phyloP scores from a whole-genome alignment of 345 rosid species.

The Corymbia maculata region DNA sequence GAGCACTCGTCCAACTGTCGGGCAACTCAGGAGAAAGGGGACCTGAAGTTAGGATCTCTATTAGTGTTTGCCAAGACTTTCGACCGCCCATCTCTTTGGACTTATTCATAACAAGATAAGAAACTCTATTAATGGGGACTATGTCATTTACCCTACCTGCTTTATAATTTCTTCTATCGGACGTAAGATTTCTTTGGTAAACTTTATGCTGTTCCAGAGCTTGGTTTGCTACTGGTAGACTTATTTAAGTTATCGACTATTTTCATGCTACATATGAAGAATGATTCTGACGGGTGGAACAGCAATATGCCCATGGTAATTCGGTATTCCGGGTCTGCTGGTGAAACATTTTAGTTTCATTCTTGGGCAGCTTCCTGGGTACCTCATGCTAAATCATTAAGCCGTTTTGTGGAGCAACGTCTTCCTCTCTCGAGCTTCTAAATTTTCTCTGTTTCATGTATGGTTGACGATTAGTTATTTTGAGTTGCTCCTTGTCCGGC shows the following conservation, averaged over 20 bases:
- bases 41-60: neutral
- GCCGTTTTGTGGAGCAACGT: neutral
- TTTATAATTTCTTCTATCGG: neutral
- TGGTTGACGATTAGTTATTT: neutral
- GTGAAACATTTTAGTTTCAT: neutral
- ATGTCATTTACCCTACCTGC: neutral
- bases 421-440: neutral
- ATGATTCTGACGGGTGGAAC: neutral
- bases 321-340: neutral
- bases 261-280: neutral
- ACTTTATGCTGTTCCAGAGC: neutral
- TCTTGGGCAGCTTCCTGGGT: neutral
- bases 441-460: neutral
- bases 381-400: neutral
- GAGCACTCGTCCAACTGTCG: neutral
- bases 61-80: neutral
- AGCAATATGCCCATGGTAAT: neutral
- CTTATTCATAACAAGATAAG: neutral
- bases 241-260: neutral
- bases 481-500: neutral
- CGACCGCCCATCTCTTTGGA: neutral
- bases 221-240: neutral
- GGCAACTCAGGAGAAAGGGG: neutral
- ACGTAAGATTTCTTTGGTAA: neutral
- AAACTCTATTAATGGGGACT: neutral